Evolutionary conservation across 2,329 filamentous ascomycete genomes (phyloP).

Genomic region (Cladorrhinum sp.): DNA sequence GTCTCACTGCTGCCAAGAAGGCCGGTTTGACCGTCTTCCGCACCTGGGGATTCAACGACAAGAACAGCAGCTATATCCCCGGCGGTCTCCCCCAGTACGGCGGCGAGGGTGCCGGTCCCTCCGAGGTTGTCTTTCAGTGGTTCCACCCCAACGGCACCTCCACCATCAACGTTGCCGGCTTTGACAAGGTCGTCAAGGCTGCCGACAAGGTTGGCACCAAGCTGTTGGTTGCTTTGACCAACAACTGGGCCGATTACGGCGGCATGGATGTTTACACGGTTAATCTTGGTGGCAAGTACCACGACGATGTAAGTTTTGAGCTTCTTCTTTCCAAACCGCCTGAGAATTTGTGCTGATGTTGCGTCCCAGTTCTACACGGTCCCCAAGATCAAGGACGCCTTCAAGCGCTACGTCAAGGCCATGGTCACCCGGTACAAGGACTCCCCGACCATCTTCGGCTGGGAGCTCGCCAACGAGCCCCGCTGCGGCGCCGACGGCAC

Average conservation of each 20-base stretch:
- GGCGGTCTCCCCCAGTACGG: constrained; percentile 51
- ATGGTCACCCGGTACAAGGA: constrained; percentile 58
- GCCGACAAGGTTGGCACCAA: constrained; percentile 50
- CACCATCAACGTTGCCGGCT: constrained; percentile 42
- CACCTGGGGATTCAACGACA: constrained; percentile 58
- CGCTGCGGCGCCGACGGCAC: constrained; percentile 45
- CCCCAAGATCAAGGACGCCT: constrained; percentile 49
- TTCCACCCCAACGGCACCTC: constrained; percentile 44
- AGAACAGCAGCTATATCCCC: constrained; percentile 46
- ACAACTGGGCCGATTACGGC: constrained; percentile 59
- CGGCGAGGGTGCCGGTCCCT: constrained; percentile 44
- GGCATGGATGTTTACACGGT: constrained; percentile 59
- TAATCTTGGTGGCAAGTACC: constrained; percentile 51
- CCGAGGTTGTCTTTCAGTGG: constrained; percentile 45
- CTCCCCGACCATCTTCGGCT: constrained; percentile 60
- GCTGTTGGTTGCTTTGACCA: constrained; percentile 52
- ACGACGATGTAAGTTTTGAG: no score
- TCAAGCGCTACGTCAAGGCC: constrained; percentile 56
- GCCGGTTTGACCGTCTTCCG: constrained; percentile 52
- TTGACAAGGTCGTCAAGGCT: constrained; percentile 51
- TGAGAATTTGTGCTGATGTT: no score
- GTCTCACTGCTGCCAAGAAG: constrained; percentile 43
- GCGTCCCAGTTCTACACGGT: constrained; percentile 52
- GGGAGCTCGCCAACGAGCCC: constrained; percentile 65
- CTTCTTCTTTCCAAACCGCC: no score